Base-by-base conservation (phyloP, 208 protist genomes). In the Novymonas esmeraldas region DNA sequence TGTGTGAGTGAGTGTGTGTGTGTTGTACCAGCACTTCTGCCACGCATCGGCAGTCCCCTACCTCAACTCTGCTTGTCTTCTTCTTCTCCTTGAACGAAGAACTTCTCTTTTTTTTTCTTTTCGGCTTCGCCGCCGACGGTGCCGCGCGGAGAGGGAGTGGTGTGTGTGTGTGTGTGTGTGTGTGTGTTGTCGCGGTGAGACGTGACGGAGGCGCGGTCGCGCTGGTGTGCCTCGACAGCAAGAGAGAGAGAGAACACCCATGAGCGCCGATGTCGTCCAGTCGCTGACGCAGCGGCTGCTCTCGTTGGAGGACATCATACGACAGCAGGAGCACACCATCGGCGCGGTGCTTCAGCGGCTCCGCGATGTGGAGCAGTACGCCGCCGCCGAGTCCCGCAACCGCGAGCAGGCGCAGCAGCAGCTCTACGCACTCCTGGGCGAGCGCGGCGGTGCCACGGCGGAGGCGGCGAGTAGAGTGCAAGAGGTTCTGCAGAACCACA, bases 251-350 rank as follows among this genome's bases (percentile, higher is more conserved):
- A 48, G 3, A 4, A 28, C 22, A 0, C 9, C 14, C 41, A 68
- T 76, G 70, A 74, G 55, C 31, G 38, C 36, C 26, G 82, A 89
- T 3, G 82, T 56, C 13, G 63, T 87, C 36, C 59, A 45, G 1
- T 85, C 80, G 6, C 60, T 96, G 50, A 76, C 74, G 10, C 79
- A 77, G 38, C 81, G 91, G 9, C 65, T 90, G n/a, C 22, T 83
- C 39, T 96, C 91, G 3, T 69, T 96, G 54, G 87, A 96, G 73
- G 85, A 94, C 50, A 84, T 94, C 22, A 78, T 96, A 20, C 85
- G 79, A 0, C 77, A 85, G 64, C 85, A 89, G 60, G 91, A 93
- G 70, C 79, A 85, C 13, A 85, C 75, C 7, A 66, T 91, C 49
- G 51, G 72, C 11, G 68, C 66, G 7, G 52, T 93, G 0, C 79